These are phyloP conservation scores for Neurospora tetrasperma DNA, from an alignment of 495 filamentous ascomycete species.

Conservation along the genomic window DNA sequence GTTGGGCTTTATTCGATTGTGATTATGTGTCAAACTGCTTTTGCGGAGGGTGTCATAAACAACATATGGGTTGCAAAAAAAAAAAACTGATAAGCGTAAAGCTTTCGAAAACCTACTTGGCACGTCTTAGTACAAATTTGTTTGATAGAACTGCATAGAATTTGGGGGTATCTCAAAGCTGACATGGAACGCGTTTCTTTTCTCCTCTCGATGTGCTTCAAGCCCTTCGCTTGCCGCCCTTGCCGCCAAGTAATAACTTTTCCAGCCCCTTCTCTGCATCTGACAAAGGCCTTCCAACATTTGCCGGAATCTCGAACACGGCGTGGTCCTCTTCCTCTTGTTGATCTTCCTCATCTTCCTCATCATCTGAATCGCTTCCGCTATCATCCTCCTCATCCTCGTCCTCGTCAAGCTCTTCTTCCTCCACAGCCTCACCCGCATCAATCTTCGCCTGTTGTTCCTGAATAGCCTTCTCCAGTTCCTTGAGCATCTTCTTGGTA, in stretches of 20 bases:
- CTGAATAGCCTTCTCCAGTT: constrained; percentile 81
- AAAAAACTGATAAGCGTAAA: background rate
- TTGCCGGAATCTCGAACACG: background rate
- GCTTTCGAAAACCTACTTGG: background rate
- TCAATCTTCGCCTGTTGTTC: constrained; percentile 36
- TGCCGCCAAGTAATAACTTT: background rate
- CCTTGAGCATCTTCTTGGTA: constrained; percentile 89
- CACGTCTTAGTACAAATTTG: background rate
- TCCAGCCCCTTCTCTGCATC: background rate
- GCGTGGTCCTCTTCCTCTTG: background rate
- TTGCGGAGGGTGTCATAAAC: background rate
- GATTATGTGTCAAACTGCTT: background rate
- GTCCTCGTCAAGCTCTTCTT: constrained; percentile 8
- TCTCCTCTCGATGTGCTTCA: background rate
- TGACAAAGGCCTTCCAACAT: background rate
- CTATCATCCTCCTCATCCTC: constrained; percentile 11
- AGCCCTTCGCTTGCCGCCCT: background rate
- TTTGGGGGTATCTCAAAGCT: background rate
- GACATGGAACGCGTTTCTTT: background rate
- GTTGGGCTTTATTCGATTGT: background rate
- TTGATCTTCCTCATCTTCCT: background rate
- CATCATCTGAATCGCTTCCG: background rate
- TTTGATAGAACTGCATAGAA: background rate
- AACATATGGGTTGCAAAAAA: background rate
- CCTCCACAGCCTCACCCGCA: constrained; percentile 23